Evolutionary conservation across 2,329 filamentous ascomycete species (phyloP).

Genomic region (Mollisiaceae sp.): DNA sequence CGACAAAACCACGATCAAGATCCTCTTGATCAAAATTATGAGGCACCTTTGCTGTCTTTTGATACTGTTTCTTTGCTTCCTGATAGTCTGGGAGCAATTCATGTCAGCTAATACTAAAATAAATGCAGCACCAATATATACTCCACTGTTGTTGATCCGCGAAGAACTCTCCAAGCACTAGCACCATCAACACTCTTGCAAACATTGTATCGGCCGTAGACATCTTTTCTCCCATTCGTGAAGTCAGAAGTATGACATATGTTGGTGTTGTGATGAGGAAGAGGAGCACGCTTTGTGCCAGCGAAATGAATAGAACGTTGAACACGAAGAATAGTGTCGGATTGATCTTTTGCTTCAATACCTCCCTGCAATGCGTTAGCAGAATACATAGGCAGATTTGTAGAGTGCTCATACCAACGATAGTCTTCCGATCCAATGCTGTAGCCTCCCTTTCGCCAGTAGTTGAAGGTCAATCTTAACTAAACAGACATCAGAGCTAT

Average conservation of each 20-base stretch:
- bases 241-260: constrained; percentile 79
- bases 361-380: constrained; percentile 56
- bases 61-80: constrained; percentile 77
- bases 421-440: constrained; percentile 91
- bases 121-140: constrained; percentile 46
- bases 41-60: constrained; percentile 73
- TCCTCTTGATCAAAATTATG: constrained; percentile 70
- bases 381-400: not conserved
- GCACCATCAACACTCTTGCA: constrained; percentile 57
- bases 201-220: constrained; percentile 61
- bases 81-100: constrained; percentile 67
- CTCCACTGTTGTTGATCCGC: constrained; percentile 94
- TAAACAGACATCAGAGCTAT: constrained; percentile 43
- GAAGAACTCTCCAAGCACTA: constrained; percentile 73
- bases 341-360: constrained; percentile 70
- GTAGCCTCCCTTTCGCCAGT: constrained; percentile 95
- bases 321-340: constrained; percentile 75
- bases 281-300: constrained; percentile 82
- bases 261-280: constrained; percentile 79
- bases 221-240: constrained; percentile 63
- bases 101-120: not conserved
- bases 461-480: constrained; percentile 90
- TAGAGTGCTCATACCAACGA: constrained; percentile 64
- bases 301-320: constrained; percentile 88
- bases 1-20: constrained; percentile 87